Evolutionary conservation across 2,329 filamentous ascomycete genomes (phyloP).

Genomic region (Aspergillus calidoustus): DNA sequence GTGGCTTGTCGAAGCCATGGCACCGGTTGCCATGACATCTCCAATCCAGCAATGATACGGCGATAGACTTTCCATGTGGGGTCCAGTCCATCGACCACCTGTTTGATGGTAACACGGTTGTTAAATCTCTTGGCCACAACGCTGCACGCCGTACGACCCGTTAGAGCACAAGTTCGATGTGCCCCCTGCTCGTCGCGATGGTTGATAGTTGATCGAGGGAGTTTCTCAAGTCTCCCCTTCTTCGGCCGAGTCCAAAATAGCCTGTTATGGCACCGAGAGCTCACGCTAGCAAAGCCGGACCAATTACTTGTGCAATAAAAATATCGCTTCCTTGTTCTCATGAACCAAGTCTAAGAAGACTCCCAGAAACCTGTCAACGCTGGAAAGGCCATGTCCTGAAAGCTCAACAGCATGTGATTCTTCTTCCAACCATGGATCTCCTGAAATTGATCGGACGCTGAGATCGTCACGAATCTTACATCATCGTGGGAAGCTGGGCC

Average conservation of each 20-base stretch:
- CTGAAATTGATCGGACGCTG: neutral
- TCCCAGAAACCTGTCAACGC: neutral
- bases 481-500: neutral
- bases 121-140: conserved; percentile 6
- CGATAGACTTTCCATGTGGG: conserved; percentile 10
- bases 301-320: neutral
- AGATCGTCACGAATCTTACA: conserved; percentile 5
- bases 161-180: neutral
- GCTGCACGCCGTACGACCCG: conserved; percentile 9
- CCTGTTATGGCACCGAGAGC: neutral
- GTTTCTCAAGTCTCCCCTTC: neutral
- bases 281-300: neutral
- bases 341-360: neutral
- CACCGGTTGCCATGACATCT: conserved; percentile 11
- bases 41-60: conserved; percentile 3
- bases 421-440: neutral
- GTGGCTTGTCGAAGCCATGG: conserved; percentile 11
- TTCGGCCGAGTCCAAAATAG: conserved; percentile 12
- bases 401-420: conserved; percentile 8
- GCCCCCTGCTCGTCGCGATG: conserved; percentile 5
- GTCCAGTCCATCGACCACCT: conserved; percentile 3
- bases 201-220: neutral
- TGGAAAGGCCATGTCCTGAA: neutral
- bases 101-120: conserved; percentile 10
- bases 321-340: neutral